phyloP scores from a whole-genome alignment of 352 stramenopile genomes.

The Pythium insidiosum region DNA sequence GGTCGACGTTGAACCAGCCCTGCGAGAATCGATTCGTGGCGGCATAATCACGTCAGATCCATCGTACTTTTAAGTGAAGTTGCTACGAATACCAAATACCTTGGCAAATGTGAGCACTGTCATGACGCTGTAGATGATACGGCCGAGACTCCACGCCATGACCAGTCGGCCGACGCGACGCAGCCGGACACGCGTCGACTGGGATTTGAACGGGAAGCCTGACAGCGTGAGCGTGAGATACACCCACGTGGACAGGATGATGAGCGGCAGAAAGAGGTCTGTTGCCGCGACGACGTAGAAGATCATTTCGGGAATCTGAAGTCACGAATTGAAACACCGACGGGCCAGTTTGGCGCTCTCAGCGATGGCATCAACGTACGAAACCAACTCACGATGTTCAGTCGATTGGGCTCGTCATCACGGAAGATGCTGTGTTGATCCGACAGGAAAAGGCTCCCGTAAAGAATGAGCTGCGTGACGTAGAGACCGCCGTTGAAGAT shows the following conservation, averaged over 20 bases:
- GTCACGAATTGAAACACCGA: not conserved
- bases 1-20: conserved; percentile 81
- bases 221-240: conserved; percentile 86
- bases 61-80: too few relatives aligned
- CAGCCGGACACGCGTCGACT: conserved; percentile 43
- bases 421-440: conserved; percentile 77
- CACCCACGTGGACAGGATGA: conserved; percentile 85
- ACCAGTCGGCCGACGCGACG: conserved; percentile 50
- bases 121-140: conserved; percentile 85
- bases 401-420: conserved; percentile 58
- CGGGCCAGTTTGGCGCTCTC: too few relatives aligned
- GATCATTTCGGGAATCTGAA: conserved; percentile 65
- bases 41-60: too few relatives aligned
- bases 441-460: conserved; percentile 83
- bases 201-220: conserved; percentile 81
- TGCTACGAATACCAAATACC: too few relatives aligned
- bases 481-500: conserved; percentile 89
- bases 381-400: conserved; percentile 41
- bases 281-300: conserved; percentile 80
- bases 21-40: conserved; percentile 15
- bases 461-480: conserved; percentile 82
- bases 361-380: not conserved
- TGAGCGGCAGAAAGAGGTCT: conserved; percentile 83
- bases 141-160: conserved; percentile 77
- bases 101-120: conserved; percentile 84